Percentiles rank a stretch among this genome's conserved stretches.
phyloP scores from a whole-genome alignment of 768 basidiomycete genomes.

The Lentinula detonsa region DNA sequence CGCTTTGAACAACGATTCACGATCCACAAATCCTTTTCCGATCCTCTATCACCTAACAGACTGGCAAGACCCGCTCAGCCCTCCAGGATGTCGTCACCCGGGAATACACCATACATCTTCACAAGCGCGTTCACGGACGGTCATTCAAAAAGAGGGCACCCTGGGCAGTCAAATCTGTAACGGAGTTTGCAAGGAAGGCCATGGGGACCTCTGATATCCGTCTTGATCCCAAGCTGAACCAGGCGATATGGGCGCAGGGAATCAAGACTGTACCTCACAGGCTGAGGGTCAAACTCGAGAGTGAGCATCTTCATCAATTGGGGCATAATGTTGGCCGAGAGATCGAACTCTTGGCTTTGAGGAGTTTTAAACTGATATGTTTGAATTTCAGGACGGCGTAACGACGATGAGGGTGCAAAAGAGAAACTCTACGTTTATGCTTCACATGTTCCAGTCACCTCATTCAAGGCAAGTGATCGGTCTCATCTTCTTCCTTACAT shows the following conservation, averaged over 20 bases:
- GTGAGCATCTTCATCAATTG: conserved; percentile 11
- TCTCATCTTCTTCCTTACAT: not conserved
- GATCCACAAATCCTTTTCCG: not conserved
- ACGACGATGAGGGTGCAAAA: conserved; percentile 98
- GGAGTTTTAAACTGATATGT: not conserved
- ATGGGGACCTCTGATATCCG: conserved; percentile 97
- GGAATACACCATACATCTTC: conserved; percentile 98
- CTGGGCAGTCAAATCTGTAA: conserved; percentile 91
- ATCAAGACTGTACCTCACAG: conserved; percentile 93
- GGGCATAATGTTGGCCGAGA: too few species aligned
- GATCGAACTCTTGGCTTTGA: too few species aligned
- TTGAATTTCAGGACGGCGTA: conserved; percentile 72
- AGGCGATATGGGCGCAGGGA: conserved; percentile 89
- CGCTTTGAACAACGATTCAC: not conserved
- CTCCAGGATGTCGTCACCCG: conserved; percentile 97
- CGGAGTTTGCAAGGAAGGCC: conserved; percentile 85
- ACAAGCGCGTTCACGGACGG: conserved; percentile 89
- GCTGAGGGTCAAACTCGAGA: conserved; percentile 89
- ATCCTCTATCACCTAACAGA: conserved; percentile 23
- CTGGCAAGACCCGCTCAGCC: conserved; percentile 86
- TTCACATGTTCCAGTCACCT: conserved; percentile 65
- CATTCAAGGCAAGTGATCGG: conserved; percentile 71
- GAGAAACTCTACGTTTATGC: conserved; percentile 96
- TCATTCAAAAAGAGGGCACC: conserved; percentile 99
- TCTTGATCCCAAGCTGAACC: conserved; percentile 94